Evolutionary conservation across 129 eudicot genomes (phyloP), one percentile per base, ranked within the genome.

Genomic region (Heracleum sosnowskyi): DNA sequence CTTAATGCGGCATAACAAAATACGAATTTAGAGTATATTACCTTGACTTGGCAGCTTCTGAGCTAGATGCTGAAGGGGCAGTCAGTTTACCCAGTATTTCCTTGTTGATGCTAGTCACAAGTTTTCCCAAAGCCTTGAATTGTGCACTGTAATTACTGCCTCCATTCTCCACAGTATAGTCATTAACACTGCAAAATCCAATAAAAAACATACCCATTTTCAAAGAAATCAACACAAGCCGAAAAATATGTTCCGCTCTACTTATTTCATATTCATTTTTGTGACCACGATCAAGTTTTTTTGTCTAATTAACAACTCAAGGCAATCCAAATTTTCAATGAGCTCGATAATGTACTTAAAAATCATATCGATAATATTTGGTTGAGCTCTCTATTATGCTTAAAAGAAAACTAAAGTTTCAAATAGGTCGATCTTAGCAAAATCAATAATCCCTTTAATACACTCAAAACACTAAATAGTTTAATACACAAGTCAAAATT

Each of bases 91-190:
- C 42, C 69, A 94, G 24, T 17, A 91, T 74, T 1, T 81, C 81
- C 28, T 87, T 81, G 40, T 90, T 81, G 57, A 94, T 49, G 53
- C 76, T 77, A 74, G 74, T 84, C 12, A 89, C 93, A 57, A 94
- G 93, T 82, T 90, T 82, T 66, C 89, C 90, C 84, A 94, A 66
- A 85, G 88, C 82, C 84, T 94, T 91, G 82, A 77, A 94, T 82
- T 87, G 96, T 15, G 93, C 69, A 73, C 85, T 84, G 78, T 91
- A 94, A 69, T 88, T 90, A 0, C 81, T 73, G 40, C 81, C 90
- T 34, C 85, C 88, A 75, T 82, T 77, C 46, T 88, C 93, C 55
- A 69, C 79, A 31, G 77, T 86, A 77, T 75, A 94, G n/a, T 94
- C 93, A n/a, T 68, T 85, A 80, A 91, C 88, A 83, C 98, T 94